Evolutionary conservation across 306 rosid species (phyloP).

Genomic region (Ziziphus jujuba): DNA sequence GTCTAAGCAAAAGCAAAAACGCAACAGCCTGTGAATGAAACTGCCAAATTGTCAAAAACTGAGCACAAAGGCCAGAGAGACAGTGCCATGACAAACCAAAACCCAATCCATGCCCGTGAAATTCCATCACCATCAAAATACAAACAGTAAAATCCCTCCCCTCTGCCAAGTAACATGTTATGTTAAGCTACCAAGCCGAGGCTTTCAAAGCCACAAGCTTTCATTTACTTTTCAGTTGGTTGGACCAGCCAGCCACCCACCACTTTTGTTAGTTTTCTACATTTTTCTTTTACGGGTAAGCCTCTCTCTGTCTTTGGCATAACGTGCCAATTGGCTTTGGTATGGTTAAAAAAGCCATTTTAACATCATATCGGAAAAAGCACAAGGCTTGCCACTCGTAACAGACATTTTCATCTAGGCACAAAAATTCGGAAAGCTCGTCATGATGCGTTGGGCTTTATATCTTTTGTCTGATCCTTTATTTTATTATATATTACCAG

Average conservation of each 20-base stretch:
- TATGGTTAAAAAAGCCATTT: neutral
- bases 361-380: neutral
- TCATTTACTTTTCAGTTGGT: slow-evolving; percentile 1
- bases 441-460: neutral
- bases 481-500: no score
- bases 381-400: slow-evolving; percentile 10
- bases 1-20: no score
- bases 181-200: neutral
- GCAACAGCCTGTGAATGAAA: neutral
- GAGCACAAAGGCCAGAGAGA: neutral
- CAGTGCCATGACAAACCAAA: slow-evolving; percentile 1
- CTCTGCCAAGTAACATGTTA: neutral
- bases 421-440: neutral
- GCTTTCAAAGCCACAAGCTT: neutral
- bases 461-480: no score
- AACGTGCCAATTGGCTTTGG: neutral
- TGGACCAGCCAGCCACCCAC: slow-evolving; percentile 9
- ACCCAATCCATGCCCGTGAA: neutral
- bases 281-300: neutral
- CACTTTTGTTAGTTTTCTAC: neutral
- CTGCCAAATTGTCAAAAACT: neutral
- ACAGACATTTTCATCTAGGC: slow-evolving; percentile 2
- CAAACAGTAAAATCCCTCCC: neutral
- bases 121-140: slow-evolving; percentile 17
- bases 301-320: neutral